phyloP scores from a whole-genome alignment of 2,329 filamentous ascomycete species.

The Sporothrix pallida region DNA sequence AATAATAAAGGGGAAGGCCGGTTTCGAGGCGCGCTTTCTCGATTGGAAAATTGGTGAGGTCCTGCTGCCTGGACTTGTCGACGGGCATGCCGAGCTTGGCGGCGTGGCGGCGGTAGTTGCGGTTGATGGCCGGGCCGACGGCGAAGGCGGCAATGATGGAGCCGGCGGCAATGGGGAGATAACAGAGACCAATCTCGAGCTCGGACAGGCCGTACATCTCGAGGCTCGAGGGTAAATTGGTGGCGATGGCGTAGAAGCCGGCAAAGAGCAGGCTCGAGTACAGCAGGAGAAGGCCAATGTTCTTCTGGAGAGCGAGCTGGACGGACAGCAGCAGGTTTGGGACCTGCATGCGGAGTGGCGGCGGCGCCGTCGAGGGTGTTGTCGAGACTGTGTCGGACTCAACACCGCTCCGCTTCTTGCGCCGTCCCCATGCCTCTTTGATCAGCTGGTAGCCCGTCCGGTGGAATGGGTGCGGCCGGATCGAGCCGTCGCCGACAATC shows the following conservation, averaged over 20 bases:
- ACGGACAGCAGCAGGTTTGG: constrained; percentile 83
- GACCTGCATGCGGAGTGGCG: constrained; percentile 35
- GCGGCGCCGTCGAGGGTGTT: constrained; percentile 10
- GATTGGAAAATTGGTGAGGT: constrained; percentile 57
- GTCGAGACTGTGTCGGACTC: neutral
- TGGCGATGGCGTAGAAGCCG: constrained; percentile 56
- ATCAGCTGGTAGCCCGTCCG: constrained; percentile 36
- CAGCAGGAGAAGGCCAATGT: constrained; percentile 64
- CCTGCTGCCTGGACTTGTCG: constrained; percentile 58
- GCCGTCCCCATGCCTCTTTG: constrained; percentile 14
- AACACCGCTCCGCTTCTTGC: neutral
- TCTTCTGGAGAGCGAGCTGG: constrained; percentile 79
- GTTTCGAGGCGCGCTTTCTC: constrained; percentile 58
- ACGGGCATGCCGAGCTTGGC: constrained; percentile 57
- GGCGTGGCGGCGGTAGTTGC: constrained; percentile 70
- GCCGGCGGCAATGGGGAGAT: constrained; percentile 57
- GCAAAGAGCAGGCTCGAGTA: constrained; percentile 55
- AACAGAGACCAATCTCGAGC: constrained; percentile 59
- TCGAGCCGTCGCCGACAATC: constrained; percentile 60
- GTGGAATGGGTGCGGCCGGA: constrained; percentile 40
- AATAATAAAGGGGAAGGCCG: constrained; percentile 56
- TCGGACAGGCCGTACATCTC: constrained; percentile 63
- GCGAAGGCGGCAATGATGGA: constrained; percentile 54
- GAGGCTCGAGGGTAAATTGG: constrained; percentile 54
- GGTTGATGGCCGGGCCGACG: constrained; percentile 65